Base-by-base conservation (phyloP, 306 rosid genomes). In the Bauhinia variegata region DNA sequence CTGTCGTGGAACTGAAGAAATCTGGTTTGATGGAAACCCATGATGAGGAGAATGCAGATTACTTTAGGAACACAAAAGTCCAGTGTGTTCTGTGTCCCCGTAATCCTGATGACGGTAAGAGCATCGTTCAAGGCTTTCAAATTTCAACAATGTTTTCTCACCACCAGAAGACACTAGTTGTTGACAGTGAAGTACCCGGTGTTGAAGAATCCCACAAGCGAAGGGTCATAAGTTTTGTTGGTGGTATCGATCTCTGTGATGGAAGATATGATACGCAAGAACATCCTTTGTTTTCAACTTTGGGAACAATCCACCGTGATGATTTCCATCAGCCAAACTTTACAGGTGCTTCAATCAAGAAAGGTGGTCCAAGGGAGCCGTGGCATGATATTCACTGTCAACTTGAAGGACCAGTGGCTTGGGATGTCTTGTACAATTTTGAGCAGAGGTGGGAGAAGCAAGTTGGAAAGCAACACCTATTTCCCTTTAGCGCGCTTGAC, bases 331-430 rank as follows among this genome's bases (percentile, higher is more conserved):
- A 89, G 59, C 96, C 91, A 0, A 92, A 87, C 50, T 89, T 92
- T 72, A 31, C 83, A 0, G 82, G 73, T 1, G 77, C 95, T 73
- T 85, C 89, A 0, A 84, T 89, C 2, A 55, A 74, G 28, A 89
- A 89, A 73, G 91, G 98, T 5, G 96, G 96, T 74, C 98, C 98
- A 4, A 79, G 92, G 75, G 96, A 89, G 72, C 98, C 96, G 4
- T 89, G 98, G 96, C 95, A 92, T 74, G 98, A 89, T 60, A 82
- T 89, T 63, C 96, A 92, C 46, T 89, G 95, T 78, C 75, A 73
- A 60, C 75, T 91, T 6, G 93, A 88, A 79, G 97, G 96, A 3
- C 88, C 96, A 1, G 48, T 85, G 75, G 96, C 97, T 75, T 88
- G 93, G 96, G 96, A 91, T 67, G 91, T 91, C 11, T 51, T 92